phyloP scores from a whole-genome alignment of 2,329 filamentous ascomycete species.

The Aspergillus sp. region DNA sequence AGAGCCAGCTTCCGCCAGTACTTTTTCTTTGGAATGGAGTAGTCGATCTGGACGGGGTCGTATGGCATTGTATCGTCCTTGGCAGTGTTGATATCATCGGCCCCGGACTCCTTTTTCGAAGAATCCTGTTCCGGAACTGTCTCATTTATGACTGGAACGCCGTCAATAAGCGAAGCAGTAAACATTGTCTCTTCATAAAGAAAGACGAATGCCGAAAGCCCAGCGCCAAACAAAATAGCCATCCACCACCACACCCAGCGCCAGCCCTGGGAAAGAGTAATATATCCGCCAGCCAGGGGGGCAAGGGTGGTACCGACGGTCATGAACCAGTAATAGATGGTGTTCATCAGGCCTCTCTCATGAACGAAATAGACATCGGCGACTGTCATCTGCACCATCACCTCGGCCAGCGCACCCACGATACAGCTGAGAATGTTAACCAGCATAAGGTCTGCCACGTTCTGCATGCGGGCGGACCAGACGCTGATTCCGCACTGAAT shows the following conservation, averaged over 20 bases:
- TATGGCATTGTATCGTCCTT: background rate
- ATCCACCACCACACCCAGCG: constrained; percentile 53
- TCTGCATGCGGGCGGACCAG: constrained; percentile 48
- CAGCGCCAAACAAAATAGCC: constrained; percentile 41
- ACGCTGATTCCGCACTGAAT: constrained; percentile 39
- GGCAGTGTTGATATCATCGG: too few relatives aligned
- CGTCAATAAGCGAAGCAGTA: too few relatives aligned
- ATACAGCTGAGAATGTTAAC: constrained; percentile 48
- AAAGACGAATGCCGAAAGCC: constrained; percentile 44
- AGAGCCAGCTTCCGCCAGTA: constrained; percentile 45
- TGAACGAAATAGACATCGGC: constrained; percentile 53
- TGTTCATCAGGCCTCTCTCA: constrained; percentile 49
- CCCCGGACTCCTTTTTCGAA: too few relatives aligned
- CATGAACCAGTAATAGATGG: constrained; percentile 43
- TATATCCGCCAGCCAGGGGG: constrained; percentile 32
- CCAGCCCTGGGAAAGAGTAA: constrained; percentile 48
- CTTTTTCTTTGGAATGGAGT: constrained; percentile 13
- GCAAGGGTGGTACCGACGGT: constrained; percentile 37
- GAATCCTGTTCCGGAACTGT: too few relatives aligned
- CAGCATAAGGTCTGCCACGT: constrained; percentile 44
- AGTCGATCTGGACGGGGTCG: too few relatives aligned
- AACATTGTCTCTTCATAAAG: constrained; percentile 45
- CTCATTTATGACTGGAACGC: too few relatives aligned
- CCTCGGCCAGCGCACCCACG: constrained; percentile 42
- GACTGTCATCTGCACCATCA: constrained; percentile 50